Evolutionary conservation across 768 basidiomycete species (phyloP), one percentile per base, ranked within the genome.

Genomic region (Tricholoma hemisulphureum): DNA sequence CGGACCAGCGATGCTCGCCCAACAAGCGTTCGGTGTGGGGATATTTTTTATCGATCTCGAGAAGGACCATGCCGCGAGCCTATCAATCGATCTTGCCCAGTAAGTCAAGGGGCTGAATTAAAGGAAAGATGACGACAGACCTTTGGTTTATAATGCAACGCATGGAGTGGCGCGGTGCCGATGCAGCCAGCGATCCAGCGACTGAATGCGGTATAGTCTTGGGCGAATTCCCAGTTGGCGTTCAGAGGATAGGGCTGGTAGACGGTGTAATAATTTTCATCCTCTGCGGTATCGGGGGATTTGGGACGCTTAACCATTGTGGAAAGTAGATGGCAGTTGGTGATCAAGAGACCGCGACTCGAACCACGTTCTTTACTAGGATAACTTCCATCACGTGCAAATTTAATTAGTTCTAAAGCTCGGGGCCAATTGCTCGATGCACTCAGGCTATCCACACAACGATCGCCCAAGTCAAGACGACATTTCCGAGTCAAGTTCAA

Each of bases 1-100:
- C 73, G 18, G 53, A 55, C 81, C 82, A 83, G 14, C 72, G 71
- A 59, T 84, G 83, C 61, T 81, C 80, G 54, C 82, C 83, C 1
- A 84, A 68, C 13, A 84, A 61, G 13, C 65, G 64, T 21, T 73
- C 67, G 16, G 73, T 70, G 43, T 73, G 64, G 16, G 61, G 62
- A 51, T 71, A 78, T 3, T 63, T 61, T 56, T 76, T 76, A 31
- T 76, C 72, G 57, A 84, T 67, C 58, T 83, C 80, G 21, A 82
- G 64, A 8, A 83, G 63, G n/a, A 83, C 76, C 72, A 79, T 80
- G 4, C 76, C 77, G 24, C 75, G 72, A 21, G 78, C 73, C 78
- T 79, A 60, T 28, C 14, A 18, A 28, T 49, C 49, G 39, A 26
- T 45, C 18, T 26, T 55, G 34, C 43, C 32, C 16, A 28, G 53